phyloP scores from a whole-genome alignment of 768 basidiomycete genomes.

The Gautieria morchelliformis region DNA sequence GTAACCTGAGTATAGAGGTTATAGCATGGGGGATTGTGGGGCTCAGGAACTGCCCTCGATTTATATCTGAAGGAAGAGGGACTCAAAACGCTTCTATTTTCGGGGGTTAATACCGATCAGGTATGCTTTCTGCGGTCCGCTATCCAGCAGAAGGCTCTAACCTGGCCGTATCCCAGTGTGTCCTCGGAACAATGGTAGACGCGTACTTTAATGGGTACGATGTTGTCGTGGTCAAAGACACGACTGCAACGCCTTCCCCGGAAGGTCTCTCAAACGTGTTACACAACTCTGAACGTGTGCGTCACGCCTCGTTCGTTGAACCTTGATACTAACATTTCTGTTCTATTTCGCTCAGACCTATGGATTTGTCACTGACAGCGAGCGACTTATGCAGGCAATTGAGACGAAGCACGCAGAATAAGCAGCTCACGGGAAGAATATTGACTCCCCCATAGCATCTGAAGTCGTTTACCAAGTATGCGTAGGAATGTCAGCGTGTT shows the following conservation, averaged over 20 bases:
- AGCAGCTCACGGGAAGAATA: no score
- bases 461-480: no score
- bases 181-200: conserved; percentile 53
- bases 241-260: conserved; percentile 55
- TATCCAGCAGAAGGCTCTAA: background rate
- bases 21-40: conserved; percentile 62
- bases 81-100: conserved; percentile 50
- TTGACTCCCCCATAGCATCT: no score
- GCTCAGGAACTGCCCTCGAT: conserved; percentile 51
- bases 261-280: conserved; percentile 44
- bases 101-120: conserved; percentile 62
- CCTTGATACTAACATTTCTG: no score
- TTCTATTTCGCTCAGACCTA: background rate
- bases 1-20: background rate
- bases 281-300: conserved; percentile 46
- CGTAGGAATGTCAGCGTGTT: no score
- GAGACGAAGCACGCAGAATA: background rate
- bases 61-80: conserved; percentile 55
- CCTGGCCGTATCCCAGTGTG: conserved; percentile 35
- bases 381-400: background rate
- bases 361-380: conserved; percentile 6
- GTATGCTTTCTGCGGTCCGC: conserved; percentile 20
- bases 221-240: conserved; percentile 46
- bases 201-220: conserved; percentile 60
- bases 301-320: conserved; percentile 14